Base-by-base conservation (phyloP, 2,329 filamentous ascomycete genomes). In the Pseudonectria buxi region DNA sequence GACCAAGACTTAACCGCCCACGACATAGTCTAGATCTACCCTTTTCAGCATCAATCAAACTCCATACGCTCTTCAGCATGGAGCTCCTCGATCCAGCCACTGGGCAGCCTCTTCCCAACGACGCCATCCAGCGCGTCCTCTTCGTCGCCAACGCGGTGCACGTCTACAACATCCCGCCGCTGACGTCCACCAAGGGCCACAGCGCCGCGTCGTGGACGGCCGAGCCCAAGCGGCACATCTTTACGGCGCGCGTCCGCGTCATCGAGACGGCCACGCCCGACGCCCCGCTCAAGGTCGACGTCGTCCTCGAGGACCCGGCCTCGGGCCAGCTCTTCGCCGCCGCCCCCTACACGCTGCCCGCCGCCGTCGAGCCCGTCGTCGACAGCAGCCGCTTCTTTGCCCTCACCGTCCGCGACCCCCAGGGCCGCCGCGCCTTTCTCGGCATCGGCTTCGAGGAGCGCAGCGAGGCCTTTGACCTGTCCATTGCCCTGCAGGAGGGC, bases 361-460 rank as follows among this genome's bases (percentile, higher is more conserved):
- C 69, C 13, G 75, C 74, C 6, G 84, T 95, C 30, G 85, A 92
- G 63, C 75, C 86, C 47, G 84, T 85, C 14, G 67, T 84, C 14
- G 87, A 94, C 58, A 86, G 79, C 54, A 81, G 76, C 41, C 76
- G 87, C 24, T 94, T 94, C 71, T 94, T 94, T 55, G 87, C 87
- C 6, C 58, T 94, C 25, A 72, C 83, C 11, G 86, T 94, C 2
- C 78, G 86, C 39, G 86, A 88, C 43, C 81, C 80, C 25, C 73
- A 74, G 27, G 81, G 84, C 2, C 72, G 81, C 49, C 89, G 87
- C 58, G 87, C 88, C 10, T 75, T 84, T 30, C 64, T 95, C 40
- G 87, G 88, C 9, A 77, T 94, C 46, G 88, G 87, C 9, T 94
- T 94, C 55, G 86, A 94, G 66, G 86, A 94, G 60, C 70, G 88